These are phyloP conservation scores for Canavalia ensiformis DNA, from an alignment of 306 rosid genomes.

Conservation along the genomic window DNA sequence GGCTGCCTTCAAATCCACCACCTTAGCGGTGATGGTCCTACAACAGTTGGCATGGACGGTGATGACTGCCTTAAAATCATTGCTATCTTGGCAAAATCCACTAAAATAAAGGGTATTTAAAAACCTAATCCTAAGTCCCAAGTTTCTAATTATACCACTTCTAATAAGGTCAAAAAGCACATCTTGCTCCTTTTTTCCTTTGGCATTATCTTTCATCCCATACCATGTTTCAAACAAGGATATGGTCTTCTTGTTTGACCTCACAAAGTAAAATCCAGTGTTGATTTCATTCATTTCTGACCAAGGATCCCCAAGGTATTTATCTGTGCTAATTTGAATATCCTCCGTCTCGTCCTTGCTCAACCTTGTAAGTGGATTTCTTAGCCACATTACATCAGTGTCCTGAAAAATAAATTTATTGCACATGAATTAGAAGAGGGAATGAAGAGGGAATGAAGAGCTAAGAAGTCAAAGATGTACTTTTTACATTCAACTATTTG, in stretches of 20 bases:
- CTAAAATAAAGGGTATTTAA: conserved; percentile 79
- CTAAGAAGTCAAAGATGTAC: no score
- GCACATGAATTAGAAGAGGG: not conserved
- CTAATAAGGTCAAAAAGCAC: conserved; percentile 57
- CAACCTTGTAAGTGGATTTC: conserved; percentile 70
- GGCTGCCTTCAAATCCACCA: conserved; percentile 54
- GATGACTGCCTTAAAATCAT: conserved; percentile 60
- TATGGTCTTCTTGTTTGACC: conserved; percentile 75
- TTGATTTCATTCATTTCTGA: conserved; percentile 56
- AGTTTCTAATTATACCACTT: conserved; percentile 48
- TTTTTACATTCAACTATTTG: no score
- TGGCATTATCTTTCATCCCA: conserved; percentile 59
- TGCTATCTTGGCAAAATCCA: conserved; percentile 86
- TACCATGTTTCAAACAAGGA: conserved; percentile 76
- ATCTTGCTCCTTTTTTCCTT: conserved; percentile 79
- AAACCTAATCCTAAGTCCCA: conserved; percentile 73
- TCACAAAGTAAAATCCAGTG: conserved; percentile 77
- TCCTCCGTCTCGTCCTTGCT: conserved; percentile 69
- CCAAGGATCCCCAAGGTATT: conserved; percentile 62
- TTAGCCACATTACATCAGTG: conserved; percentile 85
- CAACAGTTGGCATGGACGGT: conserved; percentile 90
- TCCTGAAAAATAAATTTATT: conserved; percentile 54
- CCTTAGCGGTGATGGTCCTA: conserved; percentile 71
- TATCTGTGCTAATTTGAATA: conserved; percentile 73
- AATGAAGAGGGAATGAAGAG: no score